Conservation (phyloP, 495 filamentous ascomycete species). For the Parmelia sp. region DNA sequence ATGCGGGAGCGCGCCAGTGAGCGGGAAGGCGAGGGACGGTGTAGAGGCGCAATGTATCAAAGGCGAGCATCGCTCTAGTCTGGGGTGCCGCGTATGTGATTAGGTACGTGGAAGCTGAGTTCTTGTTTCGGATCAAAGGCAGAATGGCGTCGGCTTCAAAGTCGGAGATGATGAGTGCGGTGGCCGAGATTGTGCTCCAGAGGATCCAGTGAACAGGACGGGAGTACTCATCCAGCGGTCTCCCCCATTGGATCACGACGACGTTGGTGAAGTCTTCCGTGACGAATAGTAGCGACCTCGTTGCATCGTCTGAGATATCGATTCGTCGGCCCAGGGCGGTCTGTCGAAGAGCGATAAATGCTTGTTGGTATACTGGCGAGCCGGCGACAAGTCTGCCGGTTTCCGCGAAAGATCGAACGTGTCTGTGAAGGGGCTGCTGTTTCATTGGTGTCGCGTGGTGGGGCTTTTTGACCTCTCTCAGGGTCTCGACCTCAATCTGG, state of each 20-base stretch:
- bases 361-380: slow-evolving; percentile 28
- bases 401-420: slow-evolving; percentile 35
- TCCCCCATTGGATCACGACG: neutral
- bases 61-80: slow-evolving; percentile 47
- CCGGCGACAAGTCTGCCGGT: slow-evolving; percentile 33
- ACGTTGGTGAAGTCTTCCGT: slow-evolving; percentile 16
- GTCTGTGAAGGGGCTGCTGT: slow-evolving; percentile 34
- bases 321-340: slow-evolving; percentile 37
- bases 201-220: slow-evolving; percentile 49
- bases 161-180: slow-evolving; percentile 46
- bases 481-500: slow-evolving; percentile 35
- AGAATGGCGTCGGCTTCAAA: slow-evolving; percentile 50
- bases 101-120: slow-evolving; percentile 31
- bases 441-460: slow-evolving; percentile 21
- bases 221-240: slow-evolving; percentile 16
- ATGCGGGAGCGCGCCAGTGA: slow-evolving; percentile 8
- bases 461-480: slow-evolving; percentile 38
- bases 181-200: slow-evolving; percentile 31
- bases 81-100: slow-evolving; percentile 49
- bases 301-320: slow-evolving; percentile 22
- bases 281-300: slow-evolving; percentile 31
- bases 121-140: slow-evolving; percentile 30
- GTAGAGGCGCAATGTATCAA: slow-evolving; percentile 46
- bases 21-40: slow-evolving; percentile 38
- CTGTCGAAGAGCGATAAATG: slow-evolving; percentile 30